Percentiles rank a stretch among this genome's conserved stretches.
Evolutionary conservation across 1,284 basidiomycete species (phyloP).

Genomic region (Athelia psychrophila): DNA sequence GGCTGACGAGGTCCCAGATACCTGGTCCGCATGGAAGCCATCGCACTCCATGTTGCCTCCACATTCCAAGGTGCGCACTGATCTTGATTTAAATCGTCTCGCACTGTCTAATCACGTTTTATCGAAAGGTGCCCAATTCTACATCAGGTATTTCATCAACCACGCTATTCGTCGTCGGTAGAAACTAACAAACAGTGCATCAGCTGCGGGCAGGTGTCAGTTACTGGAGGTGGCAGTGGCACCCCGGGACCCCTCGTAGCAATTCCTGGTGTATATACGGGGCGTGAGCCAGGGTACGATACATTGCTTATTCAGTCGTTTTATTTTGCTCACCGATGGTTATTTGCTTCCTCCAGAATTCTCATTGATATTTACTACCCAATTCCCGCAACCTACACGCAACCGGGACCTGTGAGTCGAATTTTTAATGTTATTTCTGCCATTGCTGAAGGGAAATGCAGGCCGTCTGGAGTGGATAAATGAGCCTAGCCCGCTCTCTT

Average conservation of each 20-base stretch:
- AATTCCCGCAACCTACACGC: conserved; percentile 25
- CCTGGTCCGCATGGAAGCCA: conserved; percentile 29
- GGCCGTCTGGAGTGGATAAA: too few relatives aligned
- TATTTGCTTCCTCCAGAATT: conserved; percentile 18
- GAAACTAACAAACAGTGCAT: too few relatives aligned
- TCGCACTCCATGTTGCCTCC: conserved; percentile 10
- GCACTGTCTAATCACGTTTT: conserved; percentile 10
- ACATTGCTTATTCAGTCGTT: background rate
- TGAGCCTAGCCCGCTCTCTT: too few relatives aligned
- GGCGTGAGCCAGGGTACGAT: conserved; percentile 14
- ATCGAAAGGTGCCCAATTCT: conserved; percentile 19
- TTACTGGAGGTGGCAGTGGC: conserved; percentile 36
- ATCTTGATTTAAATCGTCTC: conserved; percentile 1
- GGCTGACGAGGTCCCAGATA: conserved; percentile 3
- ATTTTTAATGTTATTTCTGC: too few relatives aligned
- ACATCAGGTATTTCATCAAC: conserved; percentile 18
- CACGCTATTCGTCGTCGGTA: too few relatives aligned
- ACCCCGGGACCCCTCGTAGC: conserved; percentile 36
- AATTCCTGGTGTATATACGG: conserved; percentile 42
- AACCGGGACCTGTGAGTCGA: conserved; percentile 24
- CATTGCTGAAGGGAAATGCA: too few relatives aligned
- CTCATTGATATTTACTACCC: conserved; percentile 27
- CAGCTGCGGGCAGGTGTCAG: conserved; percentile 26
- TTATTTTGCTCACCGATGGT: conserved; percentile 22
- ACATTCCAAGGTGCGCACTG: background rate